Conservation (phyloP, 768 basidiomycete genomes). For the Russula sp. region DNA sequence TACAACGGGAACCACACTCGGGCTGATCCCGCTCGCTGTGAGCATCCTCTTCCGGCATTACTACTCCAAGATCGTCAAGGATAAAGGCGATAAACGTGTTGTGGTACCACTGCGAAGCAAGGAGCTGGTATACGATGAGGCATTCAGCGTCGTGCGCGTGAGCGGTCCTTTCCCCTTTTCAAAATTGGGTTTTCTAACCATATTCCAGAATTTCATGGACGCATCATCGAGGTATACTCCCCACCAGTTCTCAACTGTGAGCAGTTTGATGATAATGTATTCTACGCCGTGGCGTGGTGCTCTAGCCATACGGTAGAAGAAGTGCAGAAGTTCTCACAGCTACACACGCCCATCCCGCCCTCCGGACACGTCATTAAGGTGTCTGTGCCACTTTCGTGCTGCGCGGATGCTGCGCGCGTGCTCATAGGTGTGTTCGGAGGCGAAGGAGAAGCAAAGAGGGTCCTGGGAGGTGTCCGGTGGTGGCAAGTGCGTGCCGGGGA, state of each 20-base stretch:
- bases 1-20: constrained; percentile 51
- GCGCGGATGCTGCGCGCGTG: constrained; percentile 62
- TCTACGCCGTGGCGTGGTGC: background rate
- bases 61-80: constrained; percentile 46
- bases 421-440: constrained; percentile 80
- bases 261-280: too few relatives aligned
- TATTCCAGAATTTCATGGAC: constrained; percentile 57
- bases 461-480: constrained; percentile 91
- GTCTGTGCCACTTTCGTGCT: constrained; percentile 64
- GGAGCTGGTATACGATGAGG: constrained; percentile 76
- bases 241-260: background rate
- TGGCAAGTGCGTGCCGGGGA: constrained; percentile 85
- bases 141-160: constrained; percentile 67
- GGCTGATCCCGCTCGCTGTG: constrained; percentile 63
- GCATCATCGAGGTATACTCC: constrained; percentile 54
- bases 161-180: constrained; percentile 13
- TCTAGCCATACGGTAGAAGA: constrained; percentile 78
- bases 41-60: constrained; percentile 80
- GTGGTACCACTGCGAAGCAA: constrained; percentile 44
- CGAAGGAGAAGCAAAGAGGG: constrained; percentile 52
- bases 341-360: constrained; percentile 76
- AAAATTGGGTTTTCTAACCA: background rate
- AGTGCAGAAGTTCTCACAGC: constrained; percentile 71
- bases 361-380: constrained; percentile 69
- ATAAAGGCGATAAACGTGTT: background rate